Base-by-base conservation (phyloP, 140 eudicot genomes). In the Flaveria floridana region DNA sequence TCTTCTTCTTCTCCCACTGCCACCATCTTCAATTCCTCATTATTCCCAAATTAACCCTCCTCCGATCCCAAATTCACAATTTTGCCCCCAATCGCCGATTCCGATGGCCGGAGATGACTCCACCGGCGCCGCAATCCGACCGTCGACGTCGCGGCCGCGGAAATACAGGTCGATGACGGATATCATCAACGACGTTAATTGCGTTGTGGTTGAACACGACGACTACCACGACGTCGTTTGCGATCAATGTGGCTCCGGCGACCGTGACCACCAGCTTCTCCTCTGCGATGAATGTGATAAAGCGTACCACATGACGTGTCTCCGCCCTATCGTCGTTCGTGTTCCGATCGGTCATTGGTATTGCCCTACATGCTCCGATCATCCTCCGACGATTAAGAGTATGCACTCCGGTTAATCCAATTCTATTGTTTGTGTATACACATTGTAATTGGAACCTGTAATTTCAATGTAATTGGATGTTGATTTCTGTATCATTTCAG, bases 211-310 rank as follows among this genome's bases (percentile, higher is more conserved):
- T 7, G 73, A 53, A 2, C 53, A 52, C 37, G 81, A 74, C 0
- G 73, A 77, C 44, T 87, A 85, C 50, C 68, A 69, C 55, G 81
- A 74, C 30, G 57, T 82, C 82, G 81, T 39, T 28, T 92, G 97
- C 80, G 84, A 79, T 74, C 71, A 89, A 89, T 92, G 97, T 65
- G 95, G 96, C 73, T 82, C 82, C 68, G 97, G 97, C 12, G 89
- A 92, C 21, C 70, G 77, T 0, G 88, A 81, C 44, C 85, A 89
- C 7, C 90, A 87, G 88, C 72, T 89, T 0, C 71, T 92, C 3
- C 69, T 92, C 5, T 92, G 97, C 34, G 97, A 92, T 65, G 78
- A 78, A 70, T 92, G 97, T 52, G 92, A 92, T 71, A 79, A 75
- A 57, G 97, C 90, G 3, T 87, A 28, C 30, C 97, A 92, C 69